Evolutionary conservation across 345 rosid genomes (phyloP), one percentile per base, ranked within the genome.

Genomic region (Cardamine occulta): DNA sequence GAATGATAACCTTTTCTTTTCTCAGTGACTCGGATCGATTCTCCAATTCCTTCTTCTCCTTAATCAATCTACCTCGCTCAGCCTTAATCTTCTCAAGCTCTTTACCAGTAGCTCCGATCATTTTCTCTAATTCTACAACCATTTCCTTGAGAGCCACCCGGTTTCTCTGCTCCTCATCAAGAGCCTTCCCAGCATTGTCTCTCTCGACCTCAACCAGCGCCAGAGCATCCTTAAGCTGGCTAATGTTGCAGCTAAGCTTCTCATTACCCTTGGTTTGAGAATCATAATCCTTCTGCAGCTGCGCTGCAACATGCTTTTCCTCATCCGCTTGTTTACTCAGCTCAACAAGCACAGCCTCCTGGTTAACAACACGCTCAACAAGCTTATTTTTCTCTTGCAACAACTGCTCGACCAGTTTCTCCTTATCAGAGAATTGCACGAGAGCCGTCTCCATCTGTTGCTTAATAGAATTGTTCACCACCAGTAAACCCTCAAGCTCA

Each of bases 101-200:
- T 45, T 80, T 73, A 10, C 29, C 42, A 14, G 66, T 63, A 62
- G 82, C 75, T 68, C 66, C 80, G 8, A 79, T 72, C 76, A 14
- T 75, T 63, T 78, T 84, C 82, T 86, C 88, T 77, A 85, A 19
- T 65, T 75, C 89, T 5, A 39, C 58, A 72, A 84, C 64, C 55
- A 76, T 84, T 34, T 66, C 70, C 63, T 34, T 81, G 67, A 91
- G 76, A 48, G 57, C 77, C 58, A 63, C 14, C 31, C 65, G 68
- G 49, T 73, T 84, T 66, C 64, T 76, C 55, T 61, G 84, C 86
- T 89, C 93, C 77, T 77, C 86, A 55, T 32, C 87, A 31, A 87
- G 74, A 24, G 64, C 70, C 68, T 81, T 87, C 51, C 37, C 54
- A 2, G 79, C 81, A 66, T 64, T 75, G 34, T 88, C 87, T 74